phyloP scores from a whole-genome alignment of 192 early-diverging fungal genomes.

The Backusella mclennaniae region DNA sequence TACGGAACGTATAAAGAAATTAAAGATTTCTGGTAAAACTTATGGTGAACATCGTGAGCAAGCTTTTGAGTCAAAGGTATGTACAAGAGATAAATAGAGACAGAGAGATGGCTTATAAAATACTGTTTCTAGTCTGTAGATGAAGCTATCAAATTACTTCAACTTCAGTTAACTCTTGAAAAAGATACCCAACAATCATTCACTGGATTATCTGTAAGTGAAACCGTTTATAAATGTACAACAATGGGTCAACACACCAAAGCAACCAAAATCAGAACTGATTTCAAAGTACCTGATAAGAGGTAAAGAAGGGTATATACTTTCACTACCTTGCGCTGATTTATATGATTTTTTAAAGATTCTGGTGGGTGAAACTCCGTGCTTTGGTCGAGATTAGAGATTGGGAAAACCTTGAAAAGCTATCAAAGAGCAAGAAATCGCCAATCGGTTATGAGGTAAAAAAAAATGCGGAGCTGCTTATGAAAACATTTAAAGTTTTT shows the following conservation, averaged over 20 bases:
- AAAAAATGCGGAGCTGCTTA: not conserved
- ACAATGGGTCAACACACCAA: slow-evolving; percentile 63
- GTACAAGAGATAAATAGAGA: slow-evolving; percentile 60
- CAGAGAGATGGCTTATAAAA: slow-evolving; percentile 53
- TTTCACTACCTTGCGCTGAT: not conserved
- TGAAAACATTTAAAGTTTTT: not conserved
- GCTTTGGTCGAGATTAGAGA: slow-evolving; percentile 78
- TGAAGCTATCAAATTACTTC: slow-evolving; percentile 76
- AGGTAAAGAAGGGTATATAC: slow-evolving; percentile 39
- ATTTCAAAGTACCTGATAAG: slow-evolving; percentile 87
- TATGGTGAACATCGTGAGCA: slow-evolving; percentile 72
- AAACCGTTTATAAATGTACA: slow-evolving; percentile 84
- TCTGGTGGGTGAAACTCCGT: slow-evolving; percentile 88
- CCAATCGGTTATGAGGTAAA: slow-evolving; percentile 73
- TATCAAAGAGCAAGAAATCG: slow-evolving; percentile 72
- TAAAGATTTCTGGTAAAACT: slow-evolving; percentile 70
- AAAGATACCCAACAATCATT: slow-evolving; percentile 66
- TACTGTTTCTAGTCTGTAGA: slow-evolving; percentile 58
- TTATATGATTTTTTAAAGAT: slow-evolving; percentile 41
- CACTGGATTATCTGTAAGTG: slow-evolving; percentile 73
- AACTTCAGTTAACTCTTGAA: slow-evolving; percentile 73
- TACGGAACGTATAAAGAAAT: slow-evolving; percentile 58
- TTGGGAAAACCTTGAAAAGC: slow-evolving; percentile 85
- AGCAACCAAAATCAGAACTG: slow-evolving; percentile 77
- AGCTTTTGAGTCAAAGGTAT: slow-evolving; percentile 71